phyloP scores from a whole-genome alignment of 2,329 filamentous ascomycete genomes.

The Zarea fungicola region DNA sequence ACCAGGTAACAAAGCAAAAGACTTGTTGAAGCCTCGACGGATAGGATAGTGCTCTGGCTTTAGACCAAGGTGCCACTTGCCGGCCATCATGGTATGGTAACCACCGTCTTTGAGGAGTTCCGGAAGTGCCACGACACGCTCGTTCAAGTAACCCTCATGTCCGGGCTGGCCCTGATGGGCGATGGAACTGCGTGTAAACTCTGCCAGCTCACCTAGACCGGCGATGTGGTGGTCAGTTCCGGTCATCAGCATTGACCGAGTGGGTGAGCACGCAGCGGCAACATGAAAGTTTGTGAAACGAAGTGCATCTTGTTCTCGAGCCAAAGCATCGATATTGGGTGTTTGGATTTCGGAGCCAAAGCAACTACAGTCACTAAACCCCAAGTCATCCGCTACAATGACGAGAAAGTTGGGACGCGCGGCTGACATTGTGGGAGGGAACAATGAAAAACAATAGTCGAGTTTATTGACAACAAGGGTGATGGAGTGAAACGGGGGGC shows the following conservation, averaged over 20 bases:
- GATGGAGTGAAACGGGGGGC: not conserved
- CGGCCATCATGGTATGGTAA: constrained; percentile 27
- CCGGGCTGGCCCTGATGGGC: constrained; percentile 19
- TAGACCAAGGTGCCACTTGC: constrained; percentile 26
- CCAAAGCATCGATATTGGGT: constrained; percentile 26
- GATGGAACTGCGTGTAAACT: constrained; percentile 23
- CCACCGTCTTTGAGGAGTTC: constrained; percentile 26
- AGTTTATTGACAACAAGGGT: no score
- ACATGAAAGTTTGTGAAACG: constrained; percentile 62
- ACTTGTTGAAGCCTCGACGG: constrained; percentile 49
- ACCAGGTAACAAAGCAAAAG: constrained; percentile 49
- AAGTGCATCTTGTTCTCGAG: constrained; percentile 39
- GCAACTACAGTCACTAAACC: constrained; percentile 26
- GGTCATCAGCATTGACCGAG: constrained; percentile 61
- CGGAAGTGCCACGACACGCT: constrained; percentile 23
- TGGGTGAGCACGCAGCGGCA: constrained; percentile 60
- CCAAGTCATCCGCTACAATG: constrained; percentile 31
- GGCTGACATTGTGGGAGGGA: not conserved
- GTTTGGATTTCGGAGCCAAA: constrained; percentile 30
- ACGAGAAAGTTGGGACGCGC: constrained; percentile 30
- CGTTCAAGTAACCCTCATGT: constrained; percentile 29
- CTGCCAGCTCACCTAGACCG: constrained; percentile 49
- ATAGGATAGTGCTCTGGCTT: constrained; percentile 42
- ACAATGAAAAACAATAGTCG: no score
- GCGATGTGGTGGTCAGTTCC: constrained; percentile 46